Evolutionary conservation across 352 stramenopile species (phyloP).

Genomic region (Phytophthora ramorum): DNA sequence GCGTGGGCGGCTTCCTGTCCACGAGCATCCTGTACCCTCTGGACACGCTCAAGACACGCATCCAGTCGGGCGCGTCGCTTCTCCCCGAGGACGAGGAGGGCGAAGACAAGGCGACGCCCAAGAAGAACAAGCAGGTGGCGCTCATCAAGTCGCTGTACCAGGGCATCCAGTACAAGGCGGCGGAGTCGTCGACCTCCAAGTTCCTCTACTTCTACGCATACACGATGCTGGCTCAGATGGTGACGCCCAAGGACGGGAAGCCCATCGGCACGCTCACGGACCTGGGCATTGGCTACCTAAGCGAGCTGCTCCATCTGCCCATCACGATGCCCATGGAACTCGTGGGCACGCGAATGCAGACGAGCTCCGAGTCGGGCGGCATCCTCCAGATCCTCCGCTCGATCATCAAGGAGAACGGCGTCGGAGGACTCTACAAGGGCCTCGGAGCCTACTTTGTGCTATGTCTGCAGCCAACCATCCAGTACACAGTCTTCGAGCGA

Average conservation of each 20-base stretch:
- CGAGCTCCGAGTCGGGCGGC: slow-evolving; percentile 48
- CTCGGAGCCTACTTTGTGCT: slow-evolving; percentile 94
- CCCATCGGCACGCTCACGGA: slow-evolving; percentile 74
- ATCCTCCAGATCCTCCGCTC: slow-evolving; percentile 69
- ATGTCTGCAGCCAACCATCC: slow-evolving; percentile 97
- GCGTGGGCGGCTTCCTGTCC: slow-evolving; percentile 78
- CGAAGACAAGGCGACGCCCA: slow-evolving; percentile 20
- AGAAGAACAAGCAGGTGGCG: slow-evolving; percentile 45
- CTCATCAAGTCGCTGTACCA: slow-evolving; percentile 77
- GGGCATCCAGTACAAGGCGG: slow-evolving; percentile 87
- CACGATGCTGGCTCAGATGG: slow-evolving; percentile 77
- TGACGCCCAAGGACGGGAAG: slow-evolving; percentile 62
- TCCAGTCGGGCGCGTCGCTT: slow-evolving; percentile 78
- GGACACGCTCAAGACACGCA: slow-evolving; percentile 90
- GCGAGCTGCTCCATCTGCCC: slow-evolving; percentile 79
- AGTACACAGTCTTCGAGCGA: slow-evolving; percentile 97
- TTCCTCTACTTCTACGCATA: slow-evolving; percentile 93
- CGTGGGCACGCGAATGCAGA: slow-evolving; percentile 88
- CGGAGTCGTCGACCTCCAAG: slow-evolving; percentile 86
- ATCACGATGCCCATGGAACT: slow-evolving; percentile 91
- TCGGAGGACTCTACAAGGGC: slow-evolving; percentile 86
- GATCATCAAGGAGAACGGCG: slow-evolving; percentile 75
- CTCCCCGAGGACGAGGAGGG: slow-evolving; percentile 48
- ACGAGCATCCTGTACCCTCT: slow-evolving; percentile 85
- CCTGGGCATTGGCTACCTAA: slow-evolving; percentile 84